phyloP scores from a whole-genome alignment of 176 grass and related monocot species.

The Chloris gayana region DNA sequence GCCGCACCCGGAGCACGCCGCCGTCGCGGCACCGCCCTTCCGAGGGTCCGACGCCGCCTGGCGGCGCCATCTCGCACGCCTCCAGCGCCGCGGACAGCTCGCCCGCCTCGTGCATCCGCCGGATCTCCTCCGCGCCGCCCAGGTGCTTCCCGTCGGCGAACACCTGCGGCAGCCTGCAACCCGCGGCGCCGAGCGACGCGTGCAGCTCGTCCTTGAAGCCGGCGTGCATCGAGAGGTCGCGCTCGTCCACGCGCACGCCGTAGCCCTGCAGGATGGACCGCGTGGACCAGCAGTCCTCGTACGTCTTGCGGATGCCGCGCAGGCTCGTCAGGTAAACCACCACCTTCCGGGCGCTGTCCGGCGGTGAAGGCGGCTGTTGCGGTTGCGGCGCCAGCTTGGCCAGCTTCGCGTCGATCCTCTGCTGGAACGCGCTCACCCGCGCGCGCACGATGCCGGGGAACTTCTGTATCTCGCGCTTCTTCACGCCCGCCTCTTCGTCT shows the following conservation, averaged over 20 bases:
- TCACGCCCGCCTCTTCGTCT: slow-evolving; percentile 1
- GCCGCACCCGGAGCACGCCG: slow-evolving; percentile 77
- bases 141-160: slow-evolving; percentile 71
- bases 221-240: slow-evolving; percentile 86
- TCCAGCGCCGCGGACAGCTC: slow-evolving; percentile 55
- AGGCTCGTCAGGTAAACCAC: slow-evolving; percentile 89
- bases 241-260: slow-evolving; percentile 78
- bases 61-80: slow-evolving; percentile 56
- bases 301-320: slow-evolving; percentile 83
- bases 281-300: slow-evolving; percentile 82
- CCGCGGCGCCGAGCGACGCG: slow-evolving; percentile 42
- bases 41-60: slow-evolving; percentile 12
- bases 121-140: slow-evolving; percentile 72
- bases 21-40: slow-evolving; percentile 26
- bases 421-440: slow-evolving; percentile 73
- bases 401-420: slow-evolving; percentile 73
- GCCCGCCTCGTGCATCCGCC: slow-evolving; percentile 72
- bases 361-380: slow-evolving; percentile 20
- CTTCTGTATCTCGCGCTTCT: slow-evolving; percentile 61
- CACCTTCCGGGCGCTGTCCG: slow-evolving; percentile 53
- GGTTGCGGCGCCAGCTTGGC: slow-evolving; percentile 34
- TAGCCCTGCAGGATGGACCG: slow-evolving; percentile 68
- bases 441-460: slow-evolving; percentile 72
- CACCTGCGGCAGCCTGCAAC: slow-evolving; percentile 61
- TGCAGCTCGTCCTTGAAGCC: slow-evolving; percentile 89